A percentile compares a stretch with the other conserved stretches of the same genome.
Conservation (phyloP, 2,329 filamentous ascomycete genomes). For the Aureobasidium mangrovei region DNA sequence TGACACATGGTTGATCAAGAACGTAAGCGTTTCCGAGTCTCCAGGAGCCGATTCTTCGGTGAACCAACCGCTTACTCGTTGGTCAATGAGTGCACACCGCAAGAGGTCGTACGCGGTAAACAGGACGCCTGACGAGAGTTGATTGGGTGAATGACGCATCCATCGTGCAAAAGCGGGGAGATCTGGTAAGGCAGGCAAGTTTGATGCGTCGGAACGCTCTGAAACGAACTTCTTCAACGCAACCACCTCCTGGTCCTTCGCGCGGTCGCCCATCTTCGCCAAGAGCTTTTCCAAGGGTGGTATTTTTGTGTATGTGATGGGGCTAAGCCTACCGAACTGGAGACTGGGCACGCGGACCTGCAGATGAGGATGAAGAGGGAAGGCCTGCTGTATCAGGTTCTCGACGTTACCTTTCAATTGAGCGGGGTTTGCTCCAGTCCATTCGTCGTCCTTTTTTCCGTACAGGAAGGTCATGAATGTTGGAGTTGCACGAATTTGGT, state of each 20-base stretch:
- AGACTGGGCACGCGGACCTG: conserved; percentile 62
- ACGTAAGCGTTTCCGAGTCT: conserved; percentile 46
- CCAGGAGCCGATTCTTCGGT: conserved; percentile 56
- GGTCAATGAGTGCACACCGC: conserved; percentile 66
- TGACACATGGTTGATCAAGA: conserved; percentile 49
- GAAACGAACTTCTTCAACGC: conserved; percentile 65
- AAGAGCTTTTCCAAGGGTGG: conserved; percentile 77
- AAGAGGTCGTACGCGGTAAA: conserved; percentile 85
- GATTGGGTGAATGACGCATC: conserved; percentile 45
- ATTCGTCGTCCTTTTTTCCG: conserved; percentile 67
- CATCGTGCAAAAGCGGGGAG: conserved; percentile 56
- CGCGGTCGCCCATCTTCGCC: conserved; percentile 61
- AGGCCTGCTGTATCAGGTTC: conserved; percentile 65
- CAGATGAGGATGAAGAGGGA: conserved; percentile 67
- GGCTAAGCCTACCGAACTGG: conserved; percentile 52
- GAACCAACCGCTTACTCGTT: conserved; percentile 71
- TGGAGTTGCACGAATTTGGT: conserved; percentile 66
- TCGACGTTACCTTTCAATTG: conserved; percentile 63
- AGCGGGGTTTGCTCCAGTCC: conserved; percentile 65
- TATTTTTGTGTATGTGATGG: conserved; percentile 67
- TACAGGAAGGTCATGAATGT: conserved; percentile 81
- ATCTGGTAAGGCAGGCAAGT: conserved; percentile 62
- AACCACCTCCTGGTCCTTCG: conserved; percentile 52
- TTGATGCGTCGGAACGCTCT: conserved; percentile 48
- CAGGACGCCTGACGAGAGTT: conserved; percentile 53